Conservation (phyloP, 225 moss, liverwort and hornwort species). For the Marchantia paleacea region DNA sequence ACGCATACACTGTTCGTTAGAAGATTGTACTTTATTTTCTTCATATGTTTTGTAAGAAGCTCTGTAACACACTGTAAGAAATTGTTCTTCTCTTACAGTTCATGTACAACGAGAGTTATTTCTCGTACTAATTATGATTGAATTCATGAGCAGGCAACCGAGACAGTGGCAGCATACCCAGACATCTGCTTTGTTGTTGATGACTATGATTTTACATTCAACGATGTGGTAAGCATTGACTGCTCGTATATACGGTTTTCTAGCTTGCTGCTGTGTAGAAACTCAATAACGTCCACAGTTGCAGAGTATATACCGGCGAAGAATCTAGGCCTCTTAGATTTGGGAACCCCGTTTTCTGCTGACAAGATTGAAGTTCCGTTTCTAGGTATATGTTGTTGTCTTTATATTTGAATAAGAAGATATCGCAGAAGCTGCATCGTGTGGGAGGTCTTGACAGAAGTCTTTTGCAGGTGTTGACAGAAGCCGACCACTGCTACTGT, state of each 20-base stretch:
- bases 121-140: too few species aligned
- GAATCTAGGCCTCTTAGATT: too few species aligned
- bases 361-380: neutral
- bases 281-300: neutral
- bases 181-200: constrained; percentile 97
- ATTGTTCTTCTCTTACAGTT: too few species aligned
- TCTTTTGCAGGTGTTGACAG: constrained; percentile 67
- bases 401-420: neutral
- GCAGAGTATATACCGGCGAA: neutral
- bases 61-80: too few species aligned
- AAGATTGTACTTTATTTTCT: too few species aligned
- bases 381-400: neutral
- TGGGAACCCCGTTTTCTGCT: neutral
- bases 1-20: too few species aligned
- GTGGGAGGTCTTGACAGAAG: neutral
- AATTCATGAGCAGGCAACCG: constrained; percentile 60
- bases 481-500: constrained; percentile 91
- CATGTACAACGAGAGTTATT: too few species aligned
- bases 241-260: neutral
- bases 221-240: constrained; percentile 74
- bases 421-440: neutral
- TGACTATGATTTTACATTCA: constrained; percentile 94
- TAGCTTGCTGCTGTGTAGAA: neutral
- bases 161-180: constrained; percentile 91
- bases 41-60: too few species aligned